phyloP scores from a whole-genome alignment of 129 eudicot genomes.

The Flaveria linearis region DNA sequence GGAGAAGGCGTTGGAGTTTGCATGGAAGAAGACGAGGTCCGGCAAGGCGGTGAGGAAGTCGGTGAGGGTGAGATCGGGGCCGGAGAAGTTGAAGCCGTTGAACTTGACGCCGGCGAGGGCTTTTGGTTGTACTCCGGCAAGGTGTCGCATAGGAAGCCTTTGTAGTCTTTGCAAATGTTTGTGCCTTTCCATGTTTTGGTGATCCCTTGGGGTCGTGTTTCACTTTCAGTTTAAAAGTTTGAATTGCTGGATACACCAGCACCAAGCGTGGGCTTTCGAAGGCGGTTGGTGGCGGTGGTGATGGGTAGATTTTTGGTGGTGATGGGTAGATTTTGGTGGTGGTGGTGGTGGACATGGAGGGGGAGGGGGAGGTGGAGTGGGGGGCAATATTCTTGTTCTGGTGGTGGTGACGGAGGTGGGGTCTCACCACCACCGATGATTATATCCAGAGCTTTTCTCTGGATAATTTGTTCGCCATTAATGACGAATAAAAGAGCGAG shows the following conservation, averaged over 20 bases:
- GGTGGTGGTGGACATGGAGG: background rate
- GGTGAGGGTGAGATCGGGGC: slow-evolving; percentile 25
- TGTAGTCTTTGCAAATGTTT: slow-evolving; percentile 38
- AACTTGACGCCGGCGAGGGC: slow-evolving; percentile 44
- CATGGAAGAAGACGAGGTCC: slow-evolving; percentile 54
- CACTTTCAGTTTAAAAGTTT: slow-evolving; percentile 34
- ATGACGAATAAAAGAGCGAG: slow-evolving; percentile 15
- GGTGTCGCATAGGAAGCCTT: slow-evolving; percentile 44
- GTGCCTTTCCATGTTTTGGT: slow-evolving; percentile 48
- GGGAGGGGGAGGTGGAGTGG: background rate
- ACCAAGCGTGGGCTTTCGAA: slow-evolving; percentile 31
- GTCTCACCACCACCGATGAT: slow-evolving; percentile 39
- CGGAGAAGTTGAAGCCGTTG: slow-evolving; percentile 36
- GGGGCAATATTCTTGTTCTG: background rate
- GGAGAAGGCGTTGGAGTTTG: slow-evolving; percentile 49
- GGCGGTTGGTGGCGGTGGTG: background rate
- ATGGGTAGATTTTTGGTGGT: background rate
- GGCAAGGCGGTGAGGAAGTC: slow-evolving; percentile 34
- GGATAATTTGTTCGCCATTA: background rate
- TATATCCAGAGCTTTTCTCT: slow-evolving; percentile 37
- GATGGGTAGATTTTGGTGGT: background rate
- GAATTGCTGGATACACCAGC: slow-evolving; percentile 31
- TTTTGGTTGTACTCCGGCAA: slow-evolving; percentile 4
- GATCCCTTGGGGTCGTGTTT: slow-evolving; percentile 39
- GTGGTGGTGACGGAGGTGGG: slow-evolving; percentile 4